Percentiles rank a stretch among this genome's conserved stretches.
Evolutionary conservation across 2,329 filamentous ascomycete genomes (phyloP).

Genomic region (Botrytis cinerea): DNA sequence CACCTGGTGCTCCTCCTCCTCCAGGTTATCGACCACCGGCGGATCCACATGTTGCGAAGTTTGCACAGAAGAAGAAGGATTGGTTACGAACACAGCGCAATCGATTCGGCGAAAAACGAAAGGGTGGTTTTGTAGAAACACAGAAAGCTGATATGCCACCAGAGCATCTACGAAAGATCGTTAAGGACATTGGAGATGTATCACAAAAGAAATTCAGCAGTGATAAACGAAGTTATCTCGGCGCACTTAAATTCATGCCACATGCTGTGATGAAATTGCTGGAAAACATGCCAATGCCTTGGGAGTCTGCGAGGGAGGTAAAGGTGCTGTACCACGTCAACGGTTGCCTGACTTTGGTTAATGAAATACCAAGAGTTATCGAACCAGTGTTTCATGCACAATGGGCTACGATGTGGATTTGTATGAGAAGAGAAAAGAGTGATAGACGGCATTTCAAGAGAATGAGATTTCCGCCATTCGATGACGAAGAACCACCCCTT

Average conservation of each 20-base stretch:
- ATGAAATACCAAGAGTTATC: constrained; percentile 94
- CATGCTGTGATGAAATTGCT: constrained; percentile 95
- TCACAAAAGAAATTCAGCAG: constrained; percentile 99
- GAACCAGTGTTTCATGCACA: constrained; percentile 97
- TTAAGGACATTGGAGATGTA: constrained; percentile 97
- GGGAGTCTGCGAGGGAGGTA: constrained; percentile 94
- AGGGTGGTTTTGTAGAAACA: constrained; percentile 93
- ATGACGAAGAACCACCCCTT: constrained; percentile 95
- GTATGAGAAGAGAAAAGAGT: constrained; percentile 97
- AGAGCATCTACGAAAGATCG: constrained; percentile 96
- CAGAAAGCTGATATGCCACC: constrained; percentile 99
- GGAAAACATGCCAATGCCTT: constrained; percentile 99
- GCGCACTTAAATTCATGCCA: constrained; percentile 98
- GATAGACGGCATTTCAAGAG: constrained; percentile 95
- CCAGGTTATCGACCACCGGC: constrained; percentile 80
- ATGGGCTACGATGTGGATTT: constrained; percentile 99
- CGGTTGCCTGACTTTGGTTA: constrained; percentile 93
- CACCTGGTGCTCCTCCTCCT: constrained; percentile 66
- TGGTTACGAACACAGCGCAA: constrained; percentile 91
- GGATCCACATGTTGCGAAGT: constrained; percentile 87
- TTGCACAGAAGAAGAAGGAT: constrained; percentile 98
- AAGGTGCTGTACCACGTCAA: constrained; percentile 99
- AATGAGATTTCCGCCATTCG: constrained; percentile 98
- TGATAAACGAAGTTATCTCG: constrained; percentile 96
- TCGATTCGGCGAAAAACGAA: constrained; percentile 94